These are phyloP conservation scores for Gynochthodes officinalis DNA, from an alignment of 257 asterid species.

Conservation along the genomic window DNA sequence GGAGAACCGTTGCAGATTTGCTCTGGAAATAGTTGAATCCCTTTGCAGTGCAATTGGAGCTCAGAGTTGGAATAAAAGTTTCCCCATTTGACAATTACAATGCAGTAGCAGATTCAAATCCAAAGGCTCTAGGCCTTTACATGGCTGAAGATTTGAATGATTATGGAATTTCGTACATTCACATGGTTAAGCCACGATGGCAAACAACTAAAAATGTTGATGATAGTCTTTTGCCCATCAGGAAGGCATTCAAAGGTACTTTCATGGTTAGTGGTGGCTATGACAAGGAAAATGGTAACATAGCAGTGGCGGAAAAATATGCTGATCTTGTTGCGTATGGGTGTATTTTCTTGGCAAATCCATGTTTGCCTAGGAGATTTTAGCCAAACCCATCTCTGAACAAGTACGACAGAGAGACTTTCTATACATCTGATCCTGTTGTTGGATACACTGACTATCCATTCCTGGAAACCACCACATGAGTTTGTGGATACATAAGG, in stretches of 20 bases:
- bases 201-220: conserved; percentile 1
- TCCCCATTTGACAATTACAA: conserved; percentile 15
- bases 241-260: conserved; percentile 29
- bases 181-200: conserved; percentile 29
- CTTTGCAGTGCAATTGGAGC: conserved; percentile 16
- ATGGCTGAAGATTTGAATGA: conserved; percentile 24
- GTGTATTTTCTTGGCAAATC: conserved; percentile 25
- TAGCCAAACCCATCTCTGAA: conserved; percentile 26
- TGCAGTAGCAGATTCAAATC: conserved; percentile 22
- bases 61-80: conserved; percentile 20
- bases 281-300: conserved; percentile 20
- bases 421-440: conserved; percentile 20
- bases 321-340: conserved; percentile 27
- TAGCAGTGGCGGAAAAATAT: conserved; percentile 17
- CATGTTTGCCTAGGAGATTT: conserved; percentile 27
- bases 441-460: conserved; percentile 33
- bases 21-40: conserved; percentile 21
- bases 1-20: conserved; percentile 27
- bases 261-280: conserved; percentile 26
- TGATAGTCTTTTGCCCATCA: conserved; percentile 26
- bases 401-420: conserved; percentile 17
- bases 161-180: conserved; percentile 13
- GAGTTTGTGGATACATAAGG: too few relatives aligned
- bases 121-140: conserved; percentile 20
- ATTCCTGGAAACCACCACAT: conserved; percentile 16